Evolutionary conservation across 2,329 filamentous ascomycete genomes (phyloP), one percentile per base, ranked within the genome.

Genomic region (Cercospora canescens): DNA sequence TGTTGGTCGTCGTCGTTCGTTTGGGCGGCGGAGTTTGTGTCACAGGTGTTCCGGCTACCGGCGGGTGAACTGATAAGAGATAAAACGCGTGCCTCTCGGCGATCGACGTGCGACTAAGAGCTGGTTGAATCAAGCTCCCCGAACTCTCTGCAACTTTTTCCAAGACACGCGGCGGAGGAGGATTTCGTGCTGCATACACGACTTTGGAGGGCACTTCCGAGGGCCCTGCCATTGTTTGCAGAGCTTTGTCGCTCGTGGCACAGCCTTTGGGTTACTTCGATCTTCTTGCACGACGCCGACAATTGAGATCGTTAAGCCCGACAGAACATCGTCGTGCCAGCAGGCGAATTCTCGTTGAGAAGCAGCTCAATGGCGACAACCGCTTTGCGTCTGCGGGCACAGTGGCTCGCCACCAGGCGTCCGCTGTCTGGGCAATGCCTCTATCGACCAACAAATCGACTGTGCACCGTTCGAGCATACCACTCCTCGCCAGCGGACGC

Each of bases 401-500:
- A 76, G 66, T 77, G 75, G 75, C 73, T 76, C 14, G 70, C 73
- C 7, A 76, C 74, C 11, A 70, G 73, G 24, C 66, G 69, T 26
- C 75, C 75, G 24, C 71, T 77, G 28, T 77, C 75, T 2, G 58
- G 70, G 5, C 69, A 67, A 45, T 76, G 75, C 60, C 60, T 74
- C 35, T 70, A 63, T 28, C 69, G 67, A 18, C 65, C 67, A 35
- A 41, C 52, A 18, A 30, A 34, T 41, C 59, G 59, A n/a, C 14
- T 55, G 2, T 28, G 58, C n/a, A 34, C 64, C 45, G 28, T 66
- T 18, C 67, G 60, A 62, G 34, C 68, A 24, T 54, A 45, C 18
- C 58, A 63, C 50, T 37, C 37, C 63, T 45, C 57, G 61, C 30
- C 58, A 59, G 37, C 68, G 62, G 24, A 64, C 52, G 14, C 64